Percentiles rank a stretch among this genome's conserved stretches.
These are phyloP conservation scores for Thuja plicata DNA, from an alignment of 83 land plant genomes.

Conservation along the genomic window DNA sequence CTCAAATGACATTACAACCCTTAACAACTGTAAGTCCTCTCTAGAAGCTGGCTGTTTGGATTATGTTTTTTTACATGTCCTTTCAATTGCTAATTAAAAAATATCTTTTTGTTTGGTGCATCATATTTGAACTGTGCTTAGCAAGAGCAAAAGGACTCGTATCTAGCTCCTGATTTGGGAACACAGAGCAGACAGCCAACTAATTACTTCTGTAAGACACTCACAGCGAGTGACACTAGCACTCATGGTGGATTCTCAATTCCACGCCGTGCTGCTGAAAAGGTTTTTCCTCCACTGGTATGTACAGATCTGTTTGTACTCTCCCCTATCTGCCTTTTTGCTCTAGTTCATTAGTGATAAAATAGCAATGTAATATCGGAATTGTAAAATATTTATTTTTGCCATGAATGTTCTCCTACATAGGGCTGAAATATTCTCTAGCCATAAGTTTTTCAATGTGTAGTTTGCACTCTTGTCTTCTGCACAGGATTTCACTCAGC, in stretches of 20 bases:
- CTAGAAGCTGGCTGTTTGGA: neutral
- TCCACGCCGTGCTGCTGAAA: constrained; percentile 90
- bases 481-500: constrained; percentile 70
- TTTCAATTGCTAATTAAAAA: neutral
- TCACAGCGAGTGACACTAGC: constrained; percentile 90
- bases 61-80: neutral
- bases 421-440: neutral
- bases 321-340: neutral
- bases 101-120: neutral
- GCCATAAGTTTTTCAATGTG: neutral
- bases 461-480: neutral
- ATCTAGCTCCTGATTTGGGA: constrained; percentile 54
- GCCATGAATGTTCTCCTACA: neutral
- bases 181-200: constrained; percentile 70
- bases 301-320: constrained; percentile 10
- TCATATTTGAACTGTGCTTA: constrained; percentile 15
- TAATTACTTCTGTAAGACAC: constrained; percentile 73
- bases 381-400: neutral
- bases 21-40: constrained; percentile 41
- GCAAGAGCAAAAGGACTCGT: constrained; percentile 69
- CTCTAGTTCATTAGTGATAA: neutral
- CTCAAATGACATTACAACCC: constrained; percentile 89
- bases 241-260: constrained; percentile 95
- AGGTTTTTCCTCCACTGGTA: constrained; percentile 86
- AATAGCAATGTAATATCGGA: neutral